phyloP scores from a whole-genome alignment of 352 stramenopile genomes.

The Phytopythium vexans region DNA sequence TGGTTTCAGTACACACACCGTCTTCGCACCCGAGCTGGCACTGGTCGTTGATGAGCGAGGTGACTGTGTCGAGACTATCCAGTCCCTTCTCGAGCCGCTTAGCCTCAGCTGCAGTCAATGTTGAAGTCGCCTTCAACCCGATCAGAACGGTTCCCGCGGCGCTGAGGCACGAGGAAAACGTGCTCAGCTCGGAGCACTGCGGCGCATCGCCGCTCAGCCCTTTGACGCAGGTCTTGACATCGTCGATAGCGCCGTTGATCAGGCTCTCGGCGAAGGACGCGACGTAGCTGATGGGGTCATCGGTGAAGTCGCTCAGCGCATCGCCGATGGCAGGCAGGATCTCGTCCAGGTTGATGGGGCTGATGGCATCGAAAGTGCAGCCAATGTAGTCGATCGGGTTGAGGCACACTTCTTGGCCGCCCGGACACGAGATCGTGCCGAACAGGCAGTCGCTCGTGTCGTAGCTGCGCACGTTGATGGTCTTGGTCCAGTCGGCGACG shows the following conservation, averaged over 20 bases:
- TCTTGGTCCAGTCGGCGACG: not conserved
- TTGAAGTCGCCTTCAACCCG: not conserved
- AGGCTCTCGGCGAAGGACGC: not conserved
- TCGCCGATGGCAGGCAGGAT: not conserved
- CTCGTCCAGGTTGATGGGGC: slow-evolving; percentile 1
- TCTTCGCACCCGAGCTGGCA: not conserved
- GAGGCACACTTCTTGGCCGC: not conserved
- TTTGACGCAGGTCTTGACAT: not conserved
- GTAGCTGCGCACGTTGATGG: not conserved
- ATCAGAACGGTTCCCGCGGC: not conserved
- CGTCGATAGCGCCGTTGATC: slow-evolving; percentile 1
- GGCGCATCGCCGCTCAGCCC: not conserved
- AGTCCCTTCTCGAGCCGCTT: not conserved
- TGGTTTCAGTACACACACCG: not conserved
- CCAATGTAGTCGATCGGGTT: not conserved
- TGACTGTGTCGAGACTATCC: not conserved
- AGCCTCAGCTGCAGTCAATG: not conserved
- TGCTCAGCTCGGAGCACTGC: not conserved
- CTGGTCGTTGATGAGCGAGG: not conserved
- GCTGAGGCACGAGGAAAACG: not conserved
- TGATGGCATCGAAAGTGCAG: not conserved
- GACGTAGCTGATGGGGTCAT: not conserved
- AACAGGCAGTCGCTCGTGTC: not conserved
- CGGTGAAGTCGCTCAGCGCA: not conserved
- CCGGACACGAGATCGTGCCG: not conserved